A percentile compares a stretch with the other conserved stretches of the same genome.
phyloP scores from a whole-genome alignment of 257 asterid genomes.

The Agastache rugosa region DNA sequence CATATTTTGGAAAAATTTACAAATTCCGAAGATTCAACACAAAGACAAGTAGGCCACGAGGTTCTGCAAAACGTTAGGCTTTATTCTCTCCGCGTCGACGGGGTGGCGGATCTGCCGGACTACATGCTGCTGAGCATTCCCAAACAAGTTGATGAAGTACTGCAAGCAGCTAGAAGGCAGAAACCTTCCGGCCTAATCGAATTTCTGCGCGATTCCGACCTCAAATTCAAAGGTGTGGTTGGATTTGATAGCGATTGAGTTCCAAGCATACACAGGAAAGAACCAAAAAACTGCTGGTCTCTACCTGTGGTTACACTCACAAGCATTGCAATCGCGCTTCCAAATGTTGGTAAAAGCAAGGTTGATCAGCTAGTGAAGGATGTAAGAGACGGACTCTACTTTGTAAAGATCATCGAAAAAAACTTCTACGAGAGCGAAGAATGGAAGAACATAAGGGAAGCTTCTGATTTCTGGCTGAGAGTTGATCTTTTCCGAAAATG shows the following conservation, averaged over 20 bases:
- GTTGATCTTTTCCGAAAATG: conserved; percentile 46
- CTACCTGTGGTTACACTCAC: conserved; percentile 49
- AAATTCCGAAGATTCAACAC: background rate
- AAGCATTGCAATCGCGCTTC: conserved; percentile 49
- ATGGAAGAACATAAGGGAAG: conserved; percentile 34
- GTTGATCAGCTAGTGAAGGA: conserved; percentile 17
- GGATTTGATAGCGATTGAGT: conserved; percentile 41
- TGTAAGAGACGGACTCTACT: conserved; percentile 40
- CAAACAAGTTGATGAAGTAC: conserved; percentile 38
- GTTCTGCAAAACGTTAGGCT: conserved; percentile 24
- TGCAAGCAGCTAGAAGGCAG: conserved; percentile 14
- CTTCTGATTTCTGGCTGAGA: conserved; percentile 46
- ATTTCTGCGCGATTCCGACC: conserved; percentile 39
- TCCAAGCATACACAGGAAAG: conserved; percentile 40
- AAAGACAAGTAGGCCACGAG: background rate
- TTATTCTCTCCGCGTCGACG: conserved; percentile 50
- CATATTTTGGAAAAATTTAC: background rate
- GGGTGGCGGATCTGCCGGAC: conserved; percentile 45
- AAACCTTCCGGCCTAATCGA: background rate
- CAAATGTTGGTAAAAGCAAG: conserved; percentile 29
- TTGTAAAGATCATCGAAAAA: conserved; percentile 37
- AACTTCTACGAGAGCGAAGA: conserved; percentile 19
- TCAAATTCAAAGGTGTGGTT: conserved; percentile 41
- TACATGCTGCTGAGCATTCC: conserved; percentile 40
- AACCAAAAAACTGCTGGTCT: conserved; percentile 50